Evolutionary conservation across 441 rosid genomes (phyloP), one percentile per base, ranked within the genome.

Genomic region (Populus trichocarpa): DNA sequence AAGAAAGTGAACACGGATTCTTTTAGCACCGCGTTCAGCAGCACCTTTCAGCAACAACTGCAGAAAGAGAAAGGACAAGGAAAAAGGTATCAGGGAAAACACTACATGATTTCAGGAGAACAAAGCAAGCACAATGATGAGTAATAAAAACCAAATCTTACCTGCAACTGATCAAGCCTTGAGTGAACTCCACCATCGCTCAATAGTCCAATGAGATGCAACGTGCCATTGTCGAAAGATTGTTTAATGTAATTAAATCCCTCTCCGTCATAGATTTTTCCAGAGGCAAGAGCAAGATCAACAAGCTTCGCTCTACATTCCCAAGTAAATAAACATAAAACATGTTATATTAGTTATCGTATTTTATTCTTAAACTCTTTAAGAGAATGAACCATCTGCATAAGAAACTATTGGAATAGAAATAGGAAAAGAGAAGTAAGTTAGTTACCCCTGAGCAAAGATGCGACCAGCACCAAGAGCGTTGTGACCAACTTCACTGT

Each of bases 161-260:
- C 99, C 93, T 90, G 98, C 73, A 94, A 57, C 57, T 96, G 99
- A 88, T 96, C 98, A 22, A 96, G 89, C 46, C 99, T 91, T 2
- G 99, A 96, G 82, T 96, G 99, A 23, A 96, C 98, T 35, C 99
- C 98, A 71, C 99, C 99, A 53, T 96, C 99, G 80, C 99, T 96
- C 69, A 96, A 73, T 64, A 96, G 80, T 26, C 99, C 99, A 75
- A 96, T 86, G 26, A 96, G 91, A 66, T 96, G 99, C 79, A 96
- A 81, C 2, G 98, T 94, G 32, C 93, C 93, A 20, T 83, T 84
- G 57, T 81, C 90, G 30, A 96, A 94, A 61, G 81, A 75, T 67
- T 89, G 86, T 32, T 89, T 84, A 8, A 96, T 85, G 80, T 92
- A 90, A 74, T 88, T 93, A 71, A 96, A 94, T 22, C 99, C 99